Base-by-base conservation (phyloP, 805 yeast genomes). In the Candida maltosa region DNA sequence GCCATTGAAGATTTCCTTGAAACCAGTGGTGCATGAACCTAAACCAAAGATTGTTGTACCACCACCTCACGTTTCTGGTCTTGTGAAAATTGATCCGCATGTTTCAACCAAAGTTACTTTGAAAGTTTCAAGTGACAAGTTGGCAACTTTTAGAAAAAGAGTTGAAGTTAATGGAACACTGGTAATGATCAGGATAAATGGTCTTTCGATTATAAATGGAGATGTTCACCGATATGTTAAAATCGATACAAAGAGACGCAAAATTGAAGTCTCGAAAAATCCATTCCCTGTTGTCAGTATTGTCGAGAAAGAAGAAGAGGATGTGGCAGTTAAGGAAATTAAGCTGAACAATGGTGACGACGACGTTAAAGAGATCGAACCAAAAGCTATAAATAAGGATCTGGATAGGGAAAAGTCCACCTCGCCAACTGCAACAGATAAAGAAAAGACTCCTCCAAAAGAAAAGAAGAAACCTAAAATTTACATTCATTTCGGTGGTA, bases 201-300 rank as follows among this genome's bases (percentile, higher is more conserved):
- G 25, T 22, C 11, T 11, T 22, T 11, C 12, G 25, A 22, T 22
- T 12, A n/a, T n/a, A n/a, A n/a, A n/a, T n/a, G n/a, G n/a, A 11
- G n/a, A 26, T n/a, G 41, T 22, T 60, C 69, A 17, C 35, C 52
- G 78, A 44, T 73, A 60, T 41, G 71, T 74, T 23, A 70, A 56
- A 40, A 66, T 75, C 6, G 48, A 58, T 3, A 48, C 57, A 2
- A 50, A 46, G 3, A 48, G 52, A n/a, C 64, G 56, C 40, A 61
- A 51, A 26, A 56, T 73, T 1, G 47, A 55, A 11, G 44, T 68
- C 1, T 75, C 79, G 0, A 60, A 72, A 2, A 59, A 54, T 3
- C 77, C 79, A 5, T 35, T 35, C 20, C 25, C 25, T 22, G 25
- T 12, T 22, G 25, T 11, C 25, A 12, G 11, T 12, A 12, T 22